These are phyloP conservation scores for Penicillium nucicola DNA, from an alignment of 495 filamentous ascomycete genomes.

Conservation along the genomic window DNA sequence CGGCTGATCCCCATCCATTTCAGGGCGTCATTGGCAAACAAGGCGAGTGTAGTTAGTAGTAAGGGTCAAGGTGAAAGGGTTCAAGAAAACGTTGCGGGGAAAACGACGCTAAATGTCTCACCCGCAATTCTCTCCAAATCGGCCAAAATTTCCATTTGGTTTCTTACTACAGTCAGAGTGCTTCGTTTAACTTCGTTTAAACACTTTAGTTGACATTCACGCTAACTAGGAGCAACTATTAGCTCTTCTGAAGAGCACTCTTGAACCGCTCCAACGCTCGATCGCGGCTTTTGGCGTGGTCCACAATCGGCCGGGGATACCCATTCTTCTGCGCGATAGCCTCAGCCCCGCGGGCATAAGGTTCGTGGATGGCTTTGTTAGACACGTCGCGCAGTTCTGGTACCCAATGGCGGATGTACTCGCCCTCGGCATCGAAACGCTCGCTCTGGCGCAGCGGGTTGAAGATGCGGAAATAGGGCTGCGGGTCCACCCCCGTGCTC, in stretches of 20 bases:
- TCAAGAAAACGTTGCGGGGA: slow-evolving; percentile 5
- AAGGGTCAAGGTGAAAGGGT: background rate
- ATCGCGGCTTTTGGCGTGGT: slow-evolving; percentile 66
- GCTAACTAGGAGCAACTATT: background rate
- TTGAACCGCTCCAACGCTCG: slow-evolving; percentile 73
- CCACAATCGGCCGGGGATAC: slow-evolving; percentile 73
- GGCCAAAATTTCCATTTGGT: background rate
- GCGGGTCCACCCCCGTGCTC: slow-evolving; percentile 81
- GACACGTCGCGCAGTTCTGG: slow-evolving; percentile 58
- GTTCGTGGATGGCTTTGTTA: slow-evolving; percentile 71
- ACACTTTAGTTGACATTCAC: too few relatives aligned
- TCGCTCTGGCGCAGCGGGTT: slow-evolving; percentile 85
- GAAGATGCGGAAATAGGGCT: slow-evolving; percentile 91
- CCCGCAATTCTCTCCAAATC: slow-evolving; percentile 5
- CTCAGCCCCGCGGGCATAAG: slow-evolving; percentile 64
- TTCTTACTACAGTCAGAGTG: too few relatives aligned
- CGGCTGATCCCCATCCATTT: slow-evolving; percentile 36
- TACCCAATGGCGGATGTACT: slow-evolving; percentile 59
- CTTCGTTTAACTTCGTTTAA: too few relatives aligned
- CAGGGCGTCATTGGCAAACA: slow-evolving; percentile 24
- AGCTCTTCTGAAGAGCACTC: slow-evolving; percentile 33
- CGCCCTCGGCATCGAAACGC: slow-evolving; percentile 62
- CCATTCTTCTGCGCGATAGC: slow-evolving; percentile 57
- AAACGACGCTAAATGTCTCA: slow-evolving; percentile 7
- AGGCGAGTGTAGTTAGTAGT: background rate